Base-by-base conservation (phyloP, 2,329 filamentous ascomycete genomes). In the Phyllosticta citribraziliensis region DNA sequence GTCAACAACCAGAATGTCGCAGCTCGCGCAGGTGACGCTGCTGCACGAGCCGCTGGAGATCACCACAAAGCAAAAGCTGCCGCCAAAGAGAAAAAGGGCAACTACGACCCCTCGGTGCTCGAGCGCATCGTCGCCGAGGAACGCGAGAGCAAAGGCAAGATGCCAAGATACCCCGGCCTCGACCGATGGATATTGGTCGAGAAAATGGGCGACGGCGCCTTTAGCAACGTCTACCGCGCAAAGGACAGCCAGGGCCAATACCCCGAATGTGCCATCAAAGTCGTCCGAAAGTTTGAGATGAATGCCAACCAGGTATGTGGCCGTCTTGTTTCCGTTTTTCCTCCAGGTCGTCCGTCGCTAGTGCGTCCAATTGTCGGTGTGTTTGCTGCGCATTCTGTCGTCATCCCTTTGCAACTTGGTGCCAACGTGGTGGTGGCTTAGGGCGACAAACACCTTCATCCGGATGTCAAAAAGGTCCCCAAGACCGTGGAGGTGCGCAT, bases 151-250 rank as follows among this genome's bases (percentile, higher is more conserved):
- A 89, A 86, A 73, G 85, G 85, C 71, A 96, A 92, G 74, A 87
- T 97, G 70, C 93, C 94, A 51, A 83, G 80, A 67, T 96, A 96
- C 69, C 89, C 90, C 0, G 90, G 90, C 47, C 79, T 96, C 50
- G 91, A 96, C 68, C 80, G 92, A 70, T 99, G 89, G 87, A 84
- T 88, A 59, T 79, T 97, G 35, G 63, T 94, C 58, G 92, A 96
- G 77, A 97, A 97, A 82, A 99, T 99, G 93, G 94, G 94, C 66
- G 94, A 97, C 68, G 94, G 94, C 64, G 94, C 94, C 63, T 99
- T 99, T 81, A 97, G 93, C 80, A 97, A 97, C 70, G 94, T 99
- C 66, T 99, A 97, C 76, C 87, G 90, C 50, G 94, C 94, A 47
- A 84, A 82, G 67, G 94, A 99, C 73, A 81, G 75, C 54, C 82